Base-by-base conservation (phyloP, 768 basidiomycete genomes). In the Mycena indigotica region DNA sequence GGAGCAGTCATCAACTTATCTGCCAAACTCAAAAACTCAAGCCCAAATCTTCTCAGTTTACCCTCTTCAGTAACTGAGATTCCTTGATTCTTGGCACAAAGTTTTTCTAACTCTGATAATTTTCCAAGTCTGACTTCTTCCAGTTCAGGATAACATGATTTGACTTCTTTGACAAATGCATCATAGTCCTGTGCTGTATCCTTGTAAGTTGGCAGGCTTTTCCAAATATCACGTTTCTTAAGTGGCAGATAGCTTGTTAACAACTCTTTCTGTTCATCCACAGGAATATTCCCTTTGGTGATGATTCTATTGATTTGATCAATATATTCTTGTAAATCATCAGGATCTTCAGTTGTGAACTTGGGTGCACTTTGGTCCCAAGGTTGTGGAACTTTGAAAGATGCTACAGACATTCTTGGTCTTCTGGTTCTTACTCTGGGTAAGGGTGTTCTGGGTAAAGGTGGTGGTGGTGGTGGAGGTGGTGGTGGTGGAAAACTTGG, bases 321-420 rank as follows among this genome's bases (percentile, higher is more conserved):
- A 12, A 48, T n/a, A 28, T 26, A 48, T 5, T 48, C 46, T n/a
- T n/a, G 24, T 21, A 48, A 28, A n/a, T 48, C 46, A 48, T 48
- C 46, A 48, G 46, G 6, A 28, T 48, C 46, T 26, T 48, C 46
- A 48, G 6, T 48, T 5, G 46, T 48, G 25, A 48, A 48, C 46
- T 48, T 48, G 10, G 46, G 46, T 25, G 46, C 46, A 28, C n/a
- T 48, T 26, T 23, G 25, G 6, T 48, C 46, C 46, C 46, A 48
- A 13, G 46, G 24, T 8, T n/a, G 5, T 10, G 46, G 46, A 25
- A 48, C n/a, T n/a, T 28, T 48, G 21, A 48, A 44, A 35, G 10
- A 8, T 35, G 32, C 32, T 35, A 35, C 32, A n/a, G n/a, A n/a
- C n/a, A n/a, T n/a, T n/a, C n/a, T n/a, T n/a, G n/a, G n/a, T n/a